Conservation (phyloP, 208 protist genomes). For the Crithidia mellificae region DNA sequence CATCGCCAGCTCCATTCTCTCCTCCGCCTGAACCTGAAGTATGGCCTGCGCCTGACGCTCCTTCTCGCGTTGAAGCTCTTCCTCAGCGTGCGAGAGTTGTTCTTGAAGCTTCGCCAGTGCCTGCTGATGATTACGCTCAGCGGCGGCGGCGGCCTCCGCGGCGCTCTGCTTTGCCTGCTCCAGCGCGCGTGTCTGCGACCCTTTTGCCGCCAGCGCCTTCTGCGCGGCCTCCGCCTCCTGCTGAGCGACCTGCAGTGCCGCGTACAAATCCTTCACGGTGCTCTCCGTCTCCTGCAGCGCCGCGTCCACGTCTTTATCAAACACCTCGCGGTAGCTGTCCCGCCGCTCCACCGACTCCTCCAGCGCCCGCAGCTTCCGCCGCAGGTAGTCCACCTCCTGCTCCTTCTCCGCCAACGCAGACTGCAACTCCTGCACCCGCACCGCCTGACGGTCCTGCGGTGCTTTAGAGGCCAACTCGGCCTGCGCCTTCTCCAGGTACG, state of each 20-base stretch:
- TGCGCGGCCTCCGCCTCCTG: constrained; percentile 25
- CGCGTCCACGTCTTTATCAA: constrained; percentile 41
- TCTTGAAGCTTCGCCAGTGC: constrained; percentile 32
- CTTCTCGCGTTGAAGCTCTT: neutral
- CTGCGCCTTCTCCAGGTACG: constrained; percentile 31
- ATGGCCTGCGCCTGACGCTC: neutral
- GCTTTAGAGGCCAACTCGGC: constrained; percentile 28
- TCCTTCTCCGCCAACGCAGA: constrained; percentile 29
- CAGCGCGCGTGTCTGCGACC: constrained; percentile 21
- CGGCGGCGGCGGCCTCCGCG: constrained; percentile 34
- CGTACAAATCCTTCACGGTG: constrained; percentile 59
- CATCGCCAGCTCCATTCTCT: constrained; percentile 16
- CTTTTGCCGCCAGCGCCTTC: constrained; percentile 19
- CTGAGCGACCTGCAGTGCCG: constrained; percentile 42
- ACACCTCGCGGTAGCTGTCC: constrained; percentile 29
- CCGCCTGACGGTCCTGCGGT: constrained; percentile 23
- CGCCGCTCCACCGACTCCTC: constrained; percentile 54
- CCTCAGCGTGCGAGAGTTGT: constrained; percentile 18
- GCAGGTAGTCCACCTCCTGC: constrained; percentile 26
- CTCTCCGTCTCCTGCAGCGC: constrained; percentile 63
- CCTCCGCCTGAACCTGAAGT: constrained; percentile 3
- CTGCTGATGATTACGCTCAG: constrained; percentile 37
- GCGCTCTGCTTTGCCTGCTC: constrained; percentile 32
- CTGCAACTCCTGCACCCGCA: constrained; percentile 34
- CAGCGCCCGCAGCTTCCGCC: constrained; percentile 29